Conservation (phyloP, 2,329 filamentous ascomycete genomes). For the Hirsutella thompsonii region DNA sequence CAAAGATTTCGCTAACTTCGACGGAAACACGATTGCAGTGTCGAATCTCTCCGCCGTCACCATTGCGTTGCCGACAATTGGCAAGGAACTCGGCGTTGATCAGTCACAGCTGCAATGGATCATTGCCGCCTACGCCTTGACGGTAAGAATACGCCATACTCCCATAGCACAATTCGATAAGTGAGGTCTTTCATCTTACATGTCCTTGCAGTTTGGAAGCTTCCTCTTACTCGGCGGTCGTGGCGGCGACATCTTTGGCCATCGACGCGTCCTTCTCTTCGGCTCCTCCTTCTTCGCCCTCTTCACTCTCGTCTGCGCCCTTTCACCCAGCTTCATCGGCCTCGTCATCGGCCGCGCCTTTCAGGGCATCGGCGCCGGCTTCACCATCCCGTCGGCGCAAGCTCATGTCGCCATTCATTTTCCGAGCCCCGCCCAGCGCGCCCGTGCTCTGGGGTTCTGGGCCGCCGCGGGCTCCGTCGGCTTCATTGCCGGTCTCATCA, state of each 20-base stretch:
- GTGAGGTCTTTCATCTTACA: no score
- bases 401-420: conserved; percentile 1
- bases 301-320: conserved; percentile 1
- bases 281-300: conserved; percentile 1
- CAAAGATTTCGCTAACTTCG: no score
- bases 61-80: background rate
- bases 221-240: conserved; percentile 1
- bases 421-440: background rate
- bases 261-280: conserved; percentile 1
- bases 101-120: conserved; percentile 1
- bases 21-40: background rate
- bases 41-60: conserved; percentile 1
- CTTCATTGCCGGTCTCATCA: conserved; percentile 1
- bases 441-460: background rate
- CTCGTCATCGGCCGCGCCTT: conserved; percentile 1
- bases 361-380: conserved; percentile 2
- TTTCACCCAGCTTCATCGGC: background rate
- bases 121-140: background rate
- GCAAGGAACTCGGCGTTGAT: background rate
- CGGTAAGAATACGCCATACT: background rate
- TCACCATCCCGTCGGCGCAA: conserved; percentile 1
- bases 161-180: no score
- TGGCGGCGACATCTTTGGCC: conserved; percentile 1
- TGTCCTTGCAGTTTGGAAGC: background rate
- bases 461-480: conserved; percentile 1